phyloP scores from a whole-genome alignment of 495 filamentous ascomycete genomes.

The Penicillium goetzii region DNA sequence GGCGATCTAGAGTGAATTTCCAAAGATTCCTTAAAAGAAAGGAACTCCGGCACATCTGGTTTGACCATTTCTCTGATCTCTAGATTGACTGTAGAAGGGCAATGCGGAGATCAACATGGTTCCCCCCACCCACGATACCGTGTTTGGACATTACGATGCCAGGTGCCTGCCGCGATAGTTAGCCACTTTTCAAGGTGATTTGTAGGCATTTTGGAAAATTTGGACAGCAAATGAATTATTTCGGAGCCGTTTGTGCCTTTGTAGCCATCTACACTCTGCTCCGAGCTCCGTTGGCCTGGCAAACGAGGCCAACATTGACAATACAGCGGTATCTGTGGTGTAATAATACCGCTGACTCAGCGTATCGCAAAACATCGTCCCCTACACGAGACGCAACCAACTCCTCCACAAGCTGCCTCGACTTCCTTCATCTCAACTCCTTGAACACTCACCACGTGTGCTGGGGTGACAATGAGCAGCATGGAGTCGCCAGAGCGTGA shows the following conservation, averaged over 20 bases:
- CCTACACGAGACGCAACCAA: conserved; percentile 21
- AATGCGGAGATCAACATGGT: conserved; percentile 20
- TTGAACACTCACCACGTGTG: conserved; percentile 8
- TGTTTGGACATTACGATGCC: conserved; percentile 10
- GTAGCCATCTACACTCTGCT: not conserved
- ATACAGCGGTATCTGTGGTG: conserved; percentile 9
- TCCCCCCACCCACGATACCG: conserved; percentile 10
- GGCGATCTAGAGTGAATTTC: too few species aligned
- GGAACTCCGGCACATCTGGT: too few species aligned
- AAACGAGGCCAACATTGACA: conserved; percentile 13
- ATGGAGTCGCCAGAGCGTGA: conserved; percentile 41
- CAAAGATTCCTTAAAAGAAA: too few species aligned
- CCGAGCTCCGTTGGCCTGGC: conserved; percentile 1
- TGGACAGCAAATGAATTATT: not conserved
- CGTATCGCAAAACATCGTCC: conserved; percentile 22
- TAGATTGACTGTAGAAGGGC: too few species aligned
- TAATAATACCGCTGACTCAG: conserved; percentile 26
- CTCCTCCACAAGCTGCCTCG: conserved; percentile 11
- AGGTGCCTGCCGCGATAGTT: not conserved
- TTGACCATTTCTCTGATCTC: not conserved
- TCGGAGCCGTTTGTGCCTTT: not conserved
- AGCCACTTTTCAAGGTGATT: not conserved
- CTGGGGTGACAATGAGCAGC: conserved; percentile 25
- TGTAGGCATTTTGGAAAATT: not conserved
- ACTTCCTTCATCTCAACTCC: conserved; percentile 4